Evolutionary conservation across 108 stramenopile genomes (phyloP), one percentile per base, ranked within the genome.

Genomic region (Pseudonitzschia pungens): DNA sequence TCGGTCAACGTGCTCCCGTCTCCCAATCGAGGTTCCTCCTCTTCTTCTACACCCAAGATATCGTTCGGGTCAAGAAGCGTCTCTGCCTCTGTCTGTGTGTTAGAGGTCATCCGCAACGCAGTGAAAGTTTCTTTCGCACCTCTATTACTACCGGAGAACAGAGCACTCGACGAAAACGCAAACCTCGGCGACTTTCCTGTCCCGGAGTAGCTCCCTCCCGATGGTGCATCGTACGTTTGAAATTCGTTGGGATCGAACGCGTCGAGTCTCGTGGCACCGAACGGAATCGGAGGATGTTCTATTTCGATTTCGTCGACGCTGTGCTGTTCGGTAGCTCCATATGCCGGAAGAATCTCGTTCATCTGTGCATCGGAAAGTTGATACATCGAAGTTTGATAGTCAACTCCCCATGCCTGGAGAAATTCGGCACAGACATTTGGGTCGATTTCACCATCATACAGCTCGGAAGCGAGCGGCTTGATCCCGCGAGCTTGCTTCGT

Each of bases 1-100:
- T 75, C 74, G 4, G 74, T 75, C 54, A 75, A 15, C 50, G 74
- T 75, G 43, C 50, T 73, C 5, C 63, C 72, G 36, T 60, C 59
- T 63, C 72, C 72, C 31, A 73, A 42, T 8, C 24, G 26, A 5
- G 63, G 63, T 10, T 48, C 60, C 18, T 16, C 18, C 11, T 65
- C 64, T 14, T 65, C 31, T 40, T 26, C 64, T 11, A n/a, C 29
- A 3, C 57, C 26, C 1, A 27, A 36, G 2, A 36, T 6, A 6
- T 26, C 57, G 26, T 16, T 31, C 28, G 21, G 21, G 26, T 27
- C 26, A 10, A 26, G 4, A 27, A 26, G 0, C 10, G 57, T 16
- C 27, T 58, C 57, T 16, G n/a, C 14, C 36, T 62, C 60, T 7
- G 32, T 62, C 33, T 62, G 28, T 20, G 60, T 62, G 29, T 10